These are phyloP conservation scores for Ustilago bromivora DNA, from an alignment of 1,284 basidiomycete genomes.

Conservation along the genomic window DNA sequence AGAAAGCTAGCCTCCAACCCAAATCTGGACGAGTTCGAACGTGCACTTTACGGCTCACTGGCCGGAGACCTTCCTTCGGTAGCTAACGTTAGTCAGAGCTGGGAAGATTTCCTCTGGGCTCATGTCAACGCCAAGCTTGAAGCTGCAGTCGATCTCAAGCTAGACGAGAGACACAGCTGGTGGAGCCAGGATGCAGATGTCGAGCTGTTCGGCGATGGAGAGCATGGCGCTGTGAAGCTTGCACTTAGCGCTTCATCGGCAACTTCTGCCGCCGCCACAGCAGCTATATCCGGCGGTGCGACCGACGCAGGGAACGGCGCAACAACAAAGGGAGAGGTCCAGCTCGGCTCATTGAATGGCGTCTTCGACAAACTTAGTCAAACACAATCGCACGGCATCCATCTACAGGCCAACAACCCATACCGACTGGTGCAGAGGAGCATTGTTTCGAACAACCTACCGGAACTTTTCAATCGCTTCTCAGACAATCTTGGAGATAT, in stretches of 20 bases:
- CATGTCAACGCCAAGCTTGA: constrained; percentile 87
- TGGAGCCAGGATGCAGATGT: constrained; percentile 69
- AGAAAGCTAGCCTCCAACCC: constrained; percentile 68
- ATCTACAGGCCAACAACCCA: constrained; percentile 76
- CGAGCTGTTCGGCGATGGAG: constrained; percentile 42
- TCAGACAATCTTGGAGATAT: constrained; percentile 59
- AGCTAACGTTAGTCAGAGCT: constrained; percentile 79
- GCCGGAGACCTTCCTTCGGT: constrained; percentile 85
- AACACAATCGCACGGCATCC: constrained; percentile 53
- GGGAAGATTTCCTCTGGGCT: constrained; percentile 96
- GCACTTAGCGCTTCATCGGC: constrained; percentile 31
- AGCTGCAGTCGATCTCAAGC: constrained; percentile 77
- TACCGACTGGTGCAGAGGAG: constrained; percentile 88
- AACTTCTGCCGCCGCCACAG: constrained; percentile 21
- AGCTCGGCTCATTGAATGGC: constrained; percentile 42
- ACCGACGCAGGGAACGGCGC: constrained; percentile 8
- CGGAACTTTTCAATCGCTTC: constrained; percentile 67
- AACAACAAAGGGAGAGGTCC: constrained; percentile 10
- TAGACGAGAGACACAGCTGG: constrained; percentile 62
- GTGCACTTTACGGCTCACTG: constrained; percentile 86
- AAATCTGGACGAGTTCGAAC: constrained; percentile 79
- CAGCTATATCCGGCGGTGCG: constrained; percentile 14
- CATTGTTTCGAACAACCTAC: constrained; percentile 82
- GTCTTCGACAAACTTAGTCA: constrained; percentile 65
- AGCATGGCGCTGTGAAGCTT: constrained; percentile 55